These are phyloP conservation scores for Alloascoidea hylecoeti DNA, from an alignment of 805 yeast genomes.

Conservation along the genomic window DNA sequence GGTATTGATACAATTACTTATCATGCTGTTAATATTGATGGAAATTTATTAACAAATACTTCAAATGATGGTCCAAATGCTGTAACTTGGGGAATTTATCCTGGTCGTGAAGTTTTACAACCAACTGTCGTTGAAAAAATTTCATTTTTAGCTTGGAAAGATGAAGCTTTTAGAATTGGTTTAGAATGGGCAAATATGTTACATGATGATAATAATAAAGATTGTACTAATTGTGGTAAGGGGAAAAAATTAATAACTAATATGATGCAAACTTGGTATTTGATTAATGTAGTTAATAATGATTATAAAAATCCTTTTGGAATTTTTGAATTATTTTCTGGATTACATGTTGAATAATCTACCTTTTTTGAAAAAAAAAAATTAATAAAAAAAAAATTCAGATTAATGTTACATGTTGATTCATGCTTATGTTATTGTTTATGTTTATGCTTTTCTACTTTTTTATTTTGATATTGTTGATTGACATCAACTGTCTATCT, in stretches of 20 bases:
- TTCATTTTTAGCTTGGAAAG: conserved; percentile 94
- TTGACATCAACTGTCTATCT: too few relatives aligned
- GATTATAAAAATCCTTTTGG: conserved; percentile 31
- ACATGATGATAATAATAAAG: conserved; percentile 11
- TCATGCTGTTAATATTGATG: conserved; percentile 55
- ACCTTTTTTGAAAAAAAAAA: too few relatives aligned
- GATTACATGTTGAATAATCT: conserved; percentile 1
- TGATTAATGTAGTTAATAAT: conserved; percentile 86
- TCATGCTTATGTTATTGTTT: too few relatives aligned
- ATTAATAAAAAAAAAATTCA: too few relatives aligned
- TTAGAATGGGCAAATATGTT: conserved; percentile 52
- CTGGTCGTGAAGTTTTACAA: conserved; percentile 87
- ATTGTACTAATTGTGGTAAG: conserved; percentile 10
- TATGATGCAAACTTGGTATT: conserved; percentile 45
- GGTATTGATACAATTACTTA: conserved; percentile 56
- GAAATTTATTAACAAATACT: conserved; percentile 51
- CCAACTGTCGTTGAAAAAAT: conserved; percentile 91
- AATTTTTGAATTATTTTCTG: conserved; percentile 15
- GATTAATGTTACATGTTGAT: too few relatives aligned
- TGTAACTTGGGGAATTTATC: conserved; percentile 97
- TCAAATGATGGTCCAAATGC: conserved; percentile 75
- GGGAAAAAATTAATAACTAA: conserved; percentile 27
- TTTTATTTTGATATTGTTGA: too few relatives aligned
- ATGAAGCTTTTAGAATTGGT: conserved; percentile 77
- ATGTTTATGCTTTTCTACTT: too few relatives aligned